phyloP scores from a whole-genome alignment of 768 basidiomycete genomes.

The Cubamyces sp. region DNA sequence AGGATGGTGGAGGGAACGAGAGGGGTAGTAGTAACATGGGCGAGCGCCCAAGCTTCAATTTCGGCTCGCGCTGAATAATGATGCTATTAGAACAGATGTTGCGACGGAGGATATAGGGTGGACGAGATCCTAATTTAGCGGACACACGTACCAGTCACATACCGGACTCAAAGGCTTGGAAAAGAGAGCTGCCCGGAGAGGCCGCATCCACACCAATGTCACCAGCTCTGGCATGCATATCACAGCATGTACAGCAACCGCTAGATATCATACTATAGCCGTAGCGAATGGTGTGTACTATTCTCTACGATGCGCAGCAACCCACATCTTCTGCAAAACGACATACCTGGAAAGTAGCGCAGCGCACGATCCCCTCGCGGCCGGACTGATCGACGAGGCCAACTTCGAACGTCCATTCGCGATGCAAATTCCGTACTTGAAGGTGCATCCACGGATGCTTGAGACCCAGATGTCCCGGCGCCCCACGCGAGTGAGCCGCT shows the following conservation, averaged over 20 bases:
- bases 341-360: constrained; percentile 81
- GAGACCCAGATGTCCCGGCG: constrained; percentile 50
- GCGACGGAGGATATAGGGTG: not conserved
- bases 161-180: not conserved
- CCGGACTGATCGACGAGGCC: constrained; percentile 69
- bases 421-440: constrained; percentile 69
- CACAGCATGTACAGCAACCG: no score
- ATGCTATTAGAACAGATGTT: not conserved
- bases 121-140: not conserved
- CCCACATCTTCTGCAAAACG: constrained; percentile 4
- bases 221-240: no score
- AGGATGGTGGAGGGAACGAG: constrained; percentile 58
- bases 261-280: no score
- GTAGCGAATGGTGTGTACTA: not conserved
- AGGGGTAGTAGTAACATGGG: constrained; percentile 76
- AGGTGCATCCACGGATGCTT: constrained; percentile 77
- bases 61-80: constrained; percentile 54
- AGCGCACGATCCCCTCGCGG: constrained; percentile 60
- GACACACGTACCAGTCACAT: not conserved
- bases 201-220: no score
- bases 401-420: constrained; percentile 77
- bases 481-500: not conserved
- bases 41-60: constrained; percentile 47
- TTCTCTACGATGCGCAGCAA: not conserved
- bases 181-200: no score